These are phyloP conservation scores for Lipomyces yamadae DNA, from an alignment of 805 yeast genomes.

Conservation along the genomic window DNA sequence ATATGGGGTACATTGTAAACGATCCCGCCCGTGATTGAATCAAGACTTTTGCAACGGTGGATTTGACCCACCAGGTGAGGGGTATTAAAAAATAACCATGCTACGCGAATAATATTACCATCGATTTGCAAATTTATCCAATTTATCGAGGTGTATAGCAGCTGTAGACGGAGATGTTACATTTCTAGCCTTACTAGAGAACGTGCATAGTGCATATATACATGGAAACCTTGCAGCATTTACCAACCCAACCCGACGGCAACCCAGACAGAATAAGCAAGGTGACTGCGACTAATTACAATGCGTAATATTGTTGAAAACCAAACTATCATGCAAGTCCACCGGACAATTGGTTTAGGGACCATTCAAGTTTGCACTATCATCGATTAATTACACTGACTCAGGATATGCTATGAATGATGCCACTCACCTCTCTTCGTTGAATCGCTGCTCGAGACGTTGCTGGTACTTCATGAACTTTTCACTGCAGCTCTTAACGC, in stretches of 20 bases:
- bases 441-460: constrained; percentile 98
- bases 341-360: neutral
- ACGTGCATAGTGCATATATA: neutral
- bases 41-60: too few species aligned
- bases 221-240: neutral
- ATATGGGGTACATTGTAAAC: too few species aligned
- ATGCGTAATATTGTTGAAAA: neutral
- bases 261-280: neutral
- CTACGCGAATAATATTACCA: too few species aligned
- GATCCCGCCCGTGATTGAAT: too few species aligned
- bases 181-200: neutral
- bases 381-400: neutral
- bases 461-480: constrained; percentile 97
- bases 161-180: neutral
- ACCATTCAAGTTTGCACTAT: constrained; percentile 8
- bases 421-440: constrained; percentile 78
- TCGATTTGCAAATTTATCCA: too few species aligned
- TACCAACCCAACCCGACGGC: neutral
- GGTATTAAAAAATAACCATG: too few species aligned
- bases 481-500: constrained; percentile 92
- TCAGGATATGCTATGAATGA: neutral
- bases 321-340: neutral
- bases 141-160: neutral
- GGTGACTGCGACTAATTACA: neutral
- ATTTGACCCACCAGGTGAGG: too few species aligned